phyloP scores from a whole-genome alignment of 208 protist species.

The Sergeia podlipaevii region DNA sequence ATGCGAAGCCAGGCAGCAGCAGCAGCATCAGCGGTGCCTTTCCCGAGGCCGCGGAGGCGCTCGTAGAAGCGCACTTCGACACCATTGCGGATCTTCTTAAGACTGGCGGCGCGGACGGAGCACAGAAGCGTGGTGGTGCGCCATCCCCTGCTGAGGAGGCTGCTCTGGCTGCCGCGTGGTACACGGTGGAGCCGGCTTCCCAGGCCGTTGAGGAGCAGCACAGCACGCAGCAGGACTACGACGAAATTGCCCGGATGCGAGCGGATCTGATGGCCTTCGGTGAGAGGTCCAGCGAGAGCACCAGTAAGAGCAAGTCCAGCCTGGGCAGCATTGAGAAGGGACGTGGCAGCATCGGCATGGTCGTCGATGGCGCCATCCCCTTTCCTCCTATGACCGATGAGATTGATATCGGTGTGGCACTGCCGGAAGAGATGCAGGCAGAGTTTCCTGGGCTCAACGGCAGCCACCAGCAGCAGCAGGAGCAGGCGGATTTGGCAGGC shows the following conservation, averaged over 20 bases:
- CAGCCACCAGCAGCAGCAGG: not conserved
- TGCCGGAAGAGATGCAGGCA: slow-evolving; percentile 60
- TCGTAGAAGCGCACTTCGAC: slow-evolving; percentile 67
- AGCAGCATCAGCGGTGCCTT: not conserved
- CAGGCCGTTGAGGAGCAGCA: slow-evolving; percentile 49
- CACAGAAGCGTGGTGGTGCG: not conserved
- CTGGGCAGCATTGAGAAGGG: slow-evolving; percentile 82
- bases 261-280: slow-evolving; percentile 80
- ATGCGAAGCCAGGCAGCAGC: slow-evolving; percentile 16
- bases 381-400: slow-evolving; percentile 54
- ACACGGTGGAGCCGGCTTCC: slow-evolving; percentile 68
- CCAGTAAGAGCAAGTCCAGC: slow-evolving; percentile 78
- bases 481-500: too few species aligned
- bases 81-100: slow-evolving; percentile 75
- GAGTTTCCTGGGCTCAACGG: slow-evolving; percentile 23
- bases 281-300: slow-evolving; percentile 55
- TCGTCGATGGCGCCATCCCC: slow-evolving; percentile 18
- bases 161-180: slow-evolving; percentile 66
- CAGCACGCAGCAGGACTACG: slow-evolving; percentile 72
- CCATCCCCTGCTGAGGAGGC: slow-evolving; percentile 17
- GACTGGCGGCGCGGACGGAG: not conserved
- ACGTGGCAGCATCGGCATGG: slow-evolving; percentile 53
- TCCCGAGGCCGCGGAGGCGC: slow-evolving; percentile 36
- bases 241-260: slow-evolving; percentile 78
- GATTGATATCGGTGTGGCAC: slow-evolving; percentile 76